Base-by-base conservation (phyloP, 352 stramenopile genomes). In the Globisporangium heterothallicum region DNA sequence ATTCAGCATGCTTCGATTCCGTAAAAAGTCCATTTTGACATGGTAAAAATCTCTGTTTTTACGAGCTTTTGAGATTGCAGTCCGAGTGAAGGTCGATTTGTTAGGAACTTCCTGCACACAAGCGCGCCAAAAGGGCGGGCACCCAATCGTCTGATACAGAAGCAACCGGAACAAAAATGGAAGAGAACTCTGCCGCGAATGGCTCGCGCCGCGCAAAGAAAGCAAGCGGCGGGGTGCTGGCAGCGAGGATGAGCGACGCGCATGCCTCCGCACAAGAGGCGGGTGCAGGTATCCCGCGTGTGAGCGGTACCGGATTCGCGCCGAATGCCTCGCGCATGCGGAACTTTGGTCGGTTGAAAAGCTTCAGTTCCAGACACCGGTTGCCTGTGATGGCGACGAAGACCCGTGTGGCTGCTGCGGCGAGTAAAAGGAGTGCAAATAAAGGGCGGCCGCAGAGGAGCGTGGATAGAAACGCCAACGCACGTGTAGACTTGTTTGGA, bases 301-400 rank as follows among this genome's bases (percentile, higher is more conserved):
- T n/a, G n/a, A n/a, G n/a, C n/a, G 16, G 19, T 45, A n/a, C 26
- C 6, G 47, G 22, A 13, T 54, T 54, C 38, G 47, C 32, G 24
- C 34, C 47, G n/a, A 54, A 26, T 14, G 47, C 32, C 22, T 42
- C 42, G 18, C 52, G 44, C 9, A 24, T 58, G 42, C 52, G 52
- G 30, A 49, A 52, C 25, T 41, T 51, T 36, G 52, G 42, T 6
- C 42, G 52, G 6, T 13, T 58, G 30, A 58, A 58, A 35, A 58
- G 52, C 52, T 58, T 58, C 32, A 58, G 52, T 10, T 58, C 52
- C 5, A 49, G 52, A 12, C 52, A 58, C 5, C 42, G 52, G 6
- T 4, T 26, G 24, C 26, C 36, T 16, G 22, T 24, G 18, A 38
- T 6, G 12, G 25, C 32, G 24, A 25, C 26, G 24, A 54, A 54